A percentile compares a stretch with the other conserved stretches of the same genome.
phyloP scores from a whole-genome alignment of 1,139 yeast genomes.

The Pneumocystis carinii region DNA sequence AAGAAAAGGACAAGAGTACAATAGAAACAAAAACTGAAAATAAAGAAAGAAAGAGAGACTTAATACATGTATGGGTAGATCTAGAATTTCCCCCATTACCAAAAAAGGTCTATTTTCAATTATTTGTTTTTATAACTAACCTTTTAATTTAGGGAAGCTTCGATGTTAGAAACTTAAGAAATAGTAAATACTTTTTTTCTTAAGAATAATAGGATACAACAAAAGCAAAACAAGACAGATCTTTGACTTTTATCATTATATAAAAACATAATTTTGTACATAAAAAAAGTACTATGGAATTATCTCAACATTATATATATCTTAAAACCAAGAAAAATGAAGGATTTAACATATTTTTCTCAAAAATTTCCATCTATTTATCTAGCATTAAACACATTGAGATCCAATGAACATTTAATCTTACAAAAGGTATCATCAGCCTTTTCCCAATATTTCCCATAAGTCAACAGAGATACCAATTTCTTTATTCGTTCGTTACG shows the following conservation, averaged over 20 bases:
- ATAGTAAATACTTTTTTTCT: slow-evolving; percentile 70
- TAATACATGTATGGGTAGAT: not conserved
- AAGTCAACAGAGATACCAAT: not conserved
- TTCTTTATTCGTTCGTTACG: not conserved
- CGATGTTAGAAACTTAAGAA: slow-evolving; percentile 56
- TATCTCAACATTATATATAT: not conserved
- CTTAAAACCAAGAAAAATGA: not conserved
- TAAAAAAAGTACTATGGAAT: not conserved
- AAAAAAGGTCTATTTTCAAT: slow-evolving; percentile 51
- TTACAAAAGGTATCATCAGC: not conserved
- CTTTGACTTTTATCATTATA: not conserved
- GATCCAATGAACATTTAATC: not conserved
- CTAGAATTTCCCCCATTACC: slow-evolving; percentile 64
- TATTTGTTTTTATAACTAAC: not conserved
- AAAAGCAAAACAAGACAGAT: not conserved
- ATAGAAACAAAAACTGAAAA: slow-evolving; percentile 15
- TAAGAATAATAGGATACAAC: slow-evolving; percentile 12
- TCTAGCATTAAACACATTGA: not conserved
- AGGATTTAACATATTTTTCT: not conserved
- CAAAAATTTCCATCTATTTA: not conserved
- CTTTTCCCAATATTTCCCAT: not conserved
- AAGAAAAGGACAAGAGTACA: slow-evolving; percentile 6
- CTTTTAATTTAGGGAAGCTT: not conserved
- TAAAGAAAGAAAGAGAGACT: slow-evolving; percentile 33
- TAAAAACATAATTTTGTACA: not conserved